Conservation (phyloP, 345 rosid species). For the Psidium friedrichsthalianum region DNA sequence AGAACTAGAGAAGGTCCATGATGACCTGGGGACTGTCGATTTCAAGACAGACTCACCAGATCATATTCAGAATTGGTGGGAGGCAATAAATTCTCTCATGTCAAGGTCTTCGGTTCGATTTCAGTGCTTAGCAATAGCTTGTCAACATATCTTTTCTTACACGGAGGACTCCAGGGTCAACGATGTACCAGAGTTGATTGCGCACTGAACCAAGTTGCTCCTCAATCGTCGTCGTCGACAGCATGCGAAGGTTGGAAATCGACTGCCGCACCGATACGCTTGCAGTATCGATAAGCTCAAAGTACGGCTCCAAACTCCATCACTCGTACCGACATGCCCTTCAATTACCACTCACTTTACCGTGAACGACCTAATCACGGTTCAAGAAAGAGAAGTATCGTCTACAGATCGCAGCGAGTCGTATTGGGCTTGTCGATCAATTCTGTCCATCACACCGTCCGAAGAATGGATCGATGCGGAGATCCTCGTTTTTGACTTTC, state of each 20-base stretch:
- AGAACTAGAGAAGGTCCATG: no score
- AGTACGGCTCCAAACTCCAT: background rate
- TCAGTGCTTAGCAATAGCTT: no score
- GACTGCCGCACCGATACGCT: no score
- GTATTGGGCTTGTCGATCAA: background rate
- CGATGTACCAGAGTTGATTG: background rate
- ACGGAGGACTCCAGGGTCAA: background rate
- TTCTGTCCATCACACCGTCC: background rate
- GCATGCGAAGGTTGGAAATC: no score
- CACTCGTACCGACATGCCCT: background rate
- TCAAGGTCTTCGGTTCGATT: background rate
- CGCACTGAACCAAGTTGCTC: background rate
- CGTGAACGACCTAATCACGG: background rate
- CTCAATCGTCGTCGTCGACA: background rate
- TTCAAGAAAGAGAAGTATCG: background rate
- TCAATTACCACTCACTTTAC: background rate
- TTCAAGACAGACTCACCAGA: background rate
- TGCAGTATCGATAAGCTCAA: background rate
- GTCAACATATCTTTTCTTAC: background rate
- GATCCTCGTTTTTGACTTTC: background rate
- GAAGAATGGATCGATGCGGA: background rate
- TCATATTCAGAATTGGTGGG: background rate
- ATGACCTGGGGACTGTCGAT: background rate
- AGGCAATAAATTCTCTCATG: background rate
- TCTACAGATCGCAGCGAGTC: background rate